Base-by-base conservation (phyloP, 2,329 filamentous ascomycete genomes). In the Neofusicoccum sp. region DNA sequence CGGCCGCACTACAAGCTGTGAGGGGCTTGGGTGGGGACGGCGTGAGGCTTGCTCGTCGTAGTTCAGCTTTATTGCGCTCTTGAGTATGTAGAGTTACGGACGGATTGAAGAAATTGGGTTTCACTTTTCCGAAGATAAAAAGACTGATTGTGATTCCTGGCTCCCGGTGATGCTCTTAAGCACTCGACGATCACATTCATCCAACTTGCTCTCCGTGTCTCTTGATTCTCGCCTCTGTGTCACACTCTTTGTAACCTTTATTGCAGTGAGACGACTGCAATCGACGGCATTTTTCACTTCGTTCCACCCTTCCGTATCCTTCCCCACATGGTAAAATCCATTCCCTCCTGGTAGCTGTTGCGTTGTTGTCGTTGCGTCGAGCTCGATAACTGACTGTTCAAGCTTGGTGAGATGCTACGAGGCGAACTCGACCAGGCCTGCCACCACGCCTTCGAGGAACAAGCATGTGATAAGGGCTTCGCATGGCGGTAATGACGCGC, bases 401-500 rank as follows among this genome's bases (percentile, higher is more conserved):
- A 52, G 48, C 22, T 16, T 22, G 7, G 48, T 22, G 22, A 22
- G 22, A 12, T 54, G 49, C 9, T 36, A 16, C 29, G 39, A 39
- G 11, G 39, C 49, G 22, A 54, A 54, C 36, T 37, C 34, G 9
- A 12, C 29, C 6, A 54, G 6, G 16, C 16, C 49, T 3, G 41
- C 3, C 2, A 22, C 29, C 31, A 29, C 28, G 6, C 28, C 29
- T 4, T 31, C 14, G 9, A 4, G 49, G 29, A 62, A 54, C 1
- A 44, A 43, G 7, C 43, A 7, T 2, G 70, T 65, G 54, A 73
- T 64, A 45, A 73, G 65, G 8, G 70, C 67, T 52, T 71, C 72
- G 39, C 72, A 66, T 4, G 70, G 70, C 3, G 71, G 72, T 1
- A 74, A 67, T 31, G 68, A 71, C 16, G 71, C 70, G 9, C 71